phyloP scores from a whole-genome alignment of 2,329 filamentous ascomycete genomes.

The Microcyclosporella mali region DNA sequence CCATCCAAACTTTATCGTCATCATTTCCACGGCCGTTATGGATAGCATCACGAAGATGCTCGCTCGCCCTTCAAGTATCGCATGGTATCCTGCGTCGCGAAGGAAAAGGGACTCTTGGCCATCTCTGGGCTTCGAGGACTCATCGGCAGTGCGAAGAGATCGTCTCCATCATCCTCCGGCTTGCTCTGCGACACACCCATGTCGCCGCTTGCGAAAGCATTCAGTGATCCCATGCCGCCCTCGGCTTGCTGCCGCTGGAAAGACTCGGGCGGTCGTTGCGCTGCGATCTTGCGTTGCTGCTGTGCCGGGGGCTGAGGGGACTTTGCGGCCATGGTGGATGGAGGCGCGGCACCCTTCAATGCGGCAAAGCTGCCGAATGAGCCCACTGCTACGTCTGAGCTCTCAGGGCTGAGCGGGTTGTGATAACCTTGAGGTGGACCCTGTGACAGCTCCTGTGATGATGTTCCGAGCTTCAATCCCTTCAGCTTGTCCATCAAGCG shows the following conservation, averaged over 20 bases:
- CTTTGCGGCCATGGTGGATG: slow-evolving; percentile 38
- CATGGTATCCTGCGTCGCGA: slow-evolving; percentile 39
- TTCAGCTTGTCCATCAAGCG: slow-evolving; percentile 72
- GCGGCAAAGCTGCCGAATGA: slow-evolving; percentile 53
- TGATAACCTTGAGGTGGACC: slow-evolving; percentile 20
- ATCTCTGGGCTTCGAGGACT: slow-evolving; percentile 83
- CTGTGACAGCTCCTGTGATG: slow-evolving; percentile 27
- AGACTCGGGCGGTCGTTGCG: slow-evolving; percentile 29
- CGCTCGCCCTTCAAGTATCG: slow-evolving; percentile 24
- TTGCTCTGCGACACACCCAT: slow-evolving; percentile 28
- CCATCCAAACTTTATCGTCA: too few relatives aligned
- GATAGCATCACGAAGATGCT: slow-evolving; percentile 3
- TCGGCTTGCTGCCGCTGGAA: slow-evolving; percentile 36
- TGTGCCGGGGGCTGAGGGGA: slow-evolving; percentile 30
- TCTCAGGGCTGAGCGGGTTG: slow-evolving; percentile 57
- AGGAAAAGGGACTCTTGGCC: slow-evolving; percentile 72
- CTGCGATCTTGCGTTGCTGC: slow-evolving; percentile 19
- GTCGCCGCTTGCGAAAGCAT: slow-evolving; percentile 37
- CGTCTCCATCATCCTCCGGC: slow-evolving; percentile 61
- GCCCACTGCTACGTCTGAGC: slow-evolving; percentile 58
- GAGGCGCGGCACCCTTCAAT: slow-evolving; percentile 44
- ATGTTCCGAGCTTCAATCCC: slow-evolving; percentile 71
- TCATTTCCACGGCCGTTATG: neutral
- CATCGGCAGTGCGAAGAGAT: slow-evolving; percentile 79
- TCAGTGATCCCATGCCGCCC: slow-evolving; percentile 37